These are phyloP conservation scores for Xanthoconium stramineum DNA, from an alignment of 768 basidiomycete genomes.

Conservation along the genomic window DNA sequence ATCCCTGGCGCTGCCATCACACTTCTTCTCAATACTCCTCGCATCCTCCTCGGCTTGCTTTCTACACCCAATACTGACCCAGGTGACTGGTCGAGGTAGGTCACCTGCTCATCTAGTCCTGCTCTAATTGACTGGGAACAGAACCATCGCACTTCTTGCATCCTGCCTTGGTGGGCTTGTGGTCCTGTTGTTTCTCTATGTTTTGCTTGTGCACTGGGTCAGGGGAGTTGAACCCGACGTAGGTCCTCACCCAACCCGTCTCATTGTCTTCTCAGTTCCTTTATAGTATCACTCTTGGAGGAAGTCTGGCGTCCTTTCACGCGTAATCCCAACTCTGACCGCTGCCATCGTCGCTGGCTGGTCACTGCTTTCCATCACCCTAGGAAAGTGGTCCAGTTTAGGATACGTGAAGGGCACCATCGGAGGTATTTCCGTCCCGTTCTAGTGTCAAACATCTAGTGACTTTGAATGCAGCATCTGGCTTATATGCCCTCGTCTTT, in stretches of 20 bases:
- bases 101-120: neutral
- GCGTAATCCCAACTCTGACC: conserved; percentile 68
- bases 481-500: conserved; percentile 65
- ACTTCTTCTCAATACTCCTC: conserved; percentile 56
- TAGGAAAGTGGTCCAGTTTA: conserved; percentile 64
- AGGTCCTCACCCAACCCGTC: conserved; percentile 25
- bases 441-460: neutral
- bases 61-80: conserved; percentile 28
- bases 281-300: conserved; percentile 71
- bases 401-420: conserved; percentile 63
- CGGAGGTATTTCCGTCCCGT: conserved; percentile 43
- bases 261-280: neutral
- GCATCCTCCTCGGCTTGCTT: conserved; percentile 45
- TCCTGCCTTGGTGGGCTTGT: conserved; percentile 58
- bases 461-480: conserved; percentile 48
- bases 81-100: conserved; percentile 53
- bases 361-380: conserved; percentile 55
- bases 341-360: conserved; percentile 68
- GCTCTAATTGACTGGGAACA: conserved; percentile 26
- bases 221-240: conserved; percentile 70
- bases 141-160: conserved; percentile 53
- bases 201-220: conserved; percentile 64
- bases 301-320: conserved; percentile 63
- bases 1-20: conserved; percentile 66
- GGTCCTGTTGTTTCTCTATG: conserved; percentile 66